Percentiles rank a stretch among this genome's conserved stretches.
Conservation (phyloP, 306 rosid species). For the Pterocarpus santalinus region DNA sequence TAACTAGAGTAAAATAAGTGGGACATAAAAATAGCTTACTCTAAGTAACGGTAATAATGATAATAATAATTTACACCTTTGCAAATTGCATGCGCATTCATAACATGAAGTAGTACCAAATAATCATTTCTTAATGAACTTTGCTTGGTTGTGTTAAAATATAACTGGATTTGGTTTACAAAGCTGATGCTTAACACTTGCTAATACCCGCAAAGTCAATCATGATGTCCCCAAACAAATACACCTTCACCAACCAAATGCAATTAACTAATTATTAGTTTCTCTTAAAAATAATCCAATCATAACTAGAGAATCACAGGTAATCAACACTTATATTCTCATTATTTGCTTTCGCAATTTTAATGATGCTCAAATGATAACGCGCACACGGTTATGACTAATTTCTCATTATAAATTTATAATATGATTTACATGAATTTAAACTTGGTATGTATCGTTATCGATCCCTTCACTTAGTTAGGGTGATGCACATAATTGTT, state of each 20-base stretch:
- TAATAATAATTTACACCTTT: neutral
- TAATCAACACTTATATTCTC: neutral
- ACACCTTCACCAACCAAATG: slow-evolving; percentile 22
- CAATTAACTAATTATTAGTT: neutral
- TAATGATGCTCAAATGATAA: slow-evolving; percentile 6
- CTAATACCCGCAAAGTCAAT: neutral
- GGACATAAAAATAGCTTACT: too few relatives aligned
- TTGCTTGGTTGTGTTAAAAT: neutral
- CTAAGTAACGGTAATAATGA: too few relatives aligned
- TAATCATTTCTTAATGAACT: neutral
- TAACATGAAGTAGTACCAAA: neutral
- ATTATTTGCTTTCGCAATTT: neutral
- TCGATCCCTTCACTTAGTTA: neutral
- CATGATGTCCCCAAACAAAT: slow-evolving; percentile 21
- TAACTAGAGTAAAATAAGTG: too few relatives aligned
- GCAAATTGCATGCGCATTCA: neutral
- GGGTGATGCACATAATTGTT: slow-evolving; percentile 7
- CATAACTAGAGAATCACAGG: neutral
- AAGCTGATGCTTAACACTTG: neutral
- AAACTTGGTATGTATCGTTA: neutral
- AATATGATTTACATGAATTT: neutral
- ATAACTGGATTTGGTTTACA: neutral
- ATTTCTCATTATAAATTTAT: neutral
- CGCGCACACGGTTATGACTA: neutral
- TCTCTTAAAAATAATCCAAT: neutral